Base-by-base conservation (phyloP, 768 basidiomycete genomes). In the Paxillus ammoniavirescens region DNA sequence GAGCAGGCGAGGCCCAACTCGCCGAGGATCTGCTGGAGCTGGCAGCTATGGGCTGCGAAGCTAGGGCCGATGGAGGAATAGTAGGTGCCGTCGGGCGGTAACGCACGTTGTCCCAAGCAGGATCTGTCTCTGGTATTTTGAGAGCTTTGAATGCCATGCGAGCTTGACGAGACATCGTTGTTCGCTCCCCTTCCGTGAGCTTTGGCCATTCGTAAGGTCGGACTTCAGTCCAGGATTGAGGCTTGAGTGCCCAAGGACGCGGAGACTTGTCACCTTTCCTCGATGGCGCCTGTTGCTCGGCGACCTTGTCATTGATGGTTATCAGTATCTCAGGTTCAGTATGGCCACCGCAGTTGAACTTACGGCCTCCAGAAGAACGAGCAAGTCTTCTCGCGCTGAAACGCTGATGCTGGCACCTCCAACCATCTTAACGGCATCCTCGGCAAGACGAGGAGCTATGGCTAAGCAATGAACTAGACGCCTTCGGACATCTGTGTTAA, bases 181-280 rank as follows among this genome's bases (percentile, higher is more conserved):
- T 71, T 5, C 80, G 76, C 42, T 83, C 80, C 2, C 70, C 46
- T 28, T 80, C 78, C 3, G 72, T 71, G 26, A 86, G 72, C 28
- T 72, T 72, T 0, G 76, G 71, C 77, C 80, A 87, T 56, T 83
- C 84, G 53, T 76, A 83, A 0, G 89, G 89, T 6, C 86, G 82
- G 23, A 89, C 83, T 61, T 90, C 83, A 33, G 74, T 74, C 87
- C 88, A 91, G 3, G 80, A 71, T 17, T 68, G 62, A 21, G 75
- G 69, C 57, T 82, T 86, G 54, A 89, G 79, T 31, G 70, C 62
- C 77, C 84, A 90, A 1, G 58, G 61, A 52, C 73, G 72, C 2
- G 74, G 65, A 8, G 74, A 69, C 18, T 72, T 72, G 52, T 71
- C 66, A 2, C 69, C 70, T 30, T 65, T 76, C 58, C 65, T 75